Base-by-base conservation (phyloP, 2,329 filamentous ascomycete genomes). In the Didymella pomorum region DNA sequence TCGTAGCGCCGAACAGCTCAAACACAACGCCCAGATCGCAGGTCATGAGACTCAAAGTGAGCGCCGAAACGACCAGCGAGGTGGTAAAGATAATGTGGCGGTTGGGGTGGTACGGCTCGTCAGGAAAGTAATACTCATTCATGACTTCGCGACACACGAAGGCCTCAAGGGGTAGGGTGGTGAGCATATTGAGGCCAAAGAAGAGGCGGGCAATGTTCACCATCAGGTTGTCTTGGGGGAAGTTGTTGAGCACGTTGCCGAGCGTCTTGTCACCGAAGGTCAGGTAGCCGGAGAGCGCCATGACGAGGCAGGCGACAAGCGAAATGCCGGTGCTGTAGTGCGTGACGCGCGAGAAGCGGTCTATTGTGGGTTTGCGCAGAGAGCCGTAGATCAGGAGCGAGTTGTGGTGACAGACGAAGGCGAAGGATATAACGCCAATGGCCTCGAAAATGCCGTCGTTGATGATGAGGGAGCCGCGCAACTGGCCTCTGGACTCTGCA, bases 171-270 rank as follows among this genome's bases (percentile, higher is more conserved):
- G 95, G 95, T 33, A 99, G 83, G 1, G 95, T 98, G 14, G 95
- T 97, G 70, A 99, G 87, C 95, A 99, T 99, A 83, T 99, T 99
- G 66, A 99, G 85, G 2, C 95, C 95, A 74, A 99, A 98, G 79
- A 92, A 97, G 49, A 99, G 84, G 52, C 95, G 89, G 21, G 95
- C 95, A 58, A 99, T 84, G 78, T 97, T 98, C 73, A 98, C 93
- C 87, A 98, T 89, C 68, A 89, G 84, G 78, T 97, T 98, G 78
- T 96, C 88, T 20, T 88, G 83, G 1, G 93, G 91, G 73, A 99
- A 98, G 80, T 99, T 99, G 83, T 99, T 99, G 70, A 99, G 87
- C 51, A 99, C 92, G 76, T 99, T 99, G 73, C 95, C 95, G 66
- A 93, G 83, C 4, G 95, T 99, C 71, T 89, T 87, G 78, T 94